Conservation (phyloP, 2,329 filamentous ascomycete genomes). For the Septoria linicola region DNA sequence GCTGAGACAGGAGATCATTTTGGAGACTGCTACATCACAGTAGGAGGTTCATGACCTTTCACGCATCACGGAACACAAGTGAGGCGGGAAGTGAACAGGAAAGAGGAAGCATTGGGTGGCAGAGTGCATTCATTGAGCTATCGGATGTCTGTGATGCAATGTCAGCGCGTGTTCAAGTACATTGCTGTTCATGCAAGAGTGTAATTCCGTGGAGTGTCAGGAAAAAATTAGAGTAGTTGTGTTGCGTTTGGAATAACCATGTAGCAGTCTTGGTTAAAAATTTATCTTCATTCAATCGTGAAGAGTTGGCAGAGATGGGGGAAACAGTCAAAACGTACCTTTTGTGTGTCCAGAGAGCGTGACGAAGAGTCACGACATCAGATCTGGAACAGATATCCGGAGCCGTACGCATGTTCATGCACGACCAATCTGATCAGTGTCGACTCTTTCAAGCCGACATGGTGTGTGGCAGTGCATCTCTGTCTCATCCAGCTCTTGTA, state of each 20-base stretch:
- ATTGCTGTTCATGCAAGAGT: background rate
- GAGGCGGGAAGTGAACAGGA: too few relatives aligned
- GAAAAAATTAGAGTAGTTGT: slow-evolving; percentile 73
- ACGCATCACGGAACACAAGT: too few relatives aligned
- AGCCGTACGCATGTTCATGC: too few relatives aligned
- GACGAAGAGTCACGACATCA: background rate
- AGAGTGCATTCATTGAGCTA: background rate
- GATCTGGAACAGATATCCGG: background rate
- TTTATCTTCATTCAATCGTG: slow-evolving; percentile 55
- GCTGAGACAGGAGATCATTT: too few relatives aligned
- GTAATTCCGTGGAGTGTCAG: slow-evolving; percentile 46
- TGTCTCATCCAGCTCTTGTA: slow-evolving; percentile 9
- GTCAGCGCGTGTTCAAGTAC: background rate
- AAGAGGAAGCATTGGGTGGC: background rate
- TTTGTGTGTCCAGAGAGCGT: too few relatives aligned
- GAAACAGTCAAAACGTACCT: slow-evolving; percentile 40
- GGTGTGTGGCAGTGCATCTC: background rate
- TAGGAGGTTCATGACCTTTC: too few relatives aligned
- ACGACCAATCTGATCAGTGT: background rate
- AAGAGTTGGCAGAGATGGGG: background rate
- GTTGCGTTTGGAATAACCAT: slow-evolving; percentile 62
- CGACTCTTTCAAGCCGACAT: background rate
- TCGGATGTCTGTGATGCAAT: background rate
- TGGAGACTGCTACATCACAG: too few relatives aligned
- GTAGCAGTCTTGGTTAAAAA: slow-evolving; percentile 63